Percentiles rank a stretch among this genome's conserved stretches.
Evolutionary conservation across 2,329 filamentous ascomycete genomes (phyloP).

Genomic region (Chrysosporium queenslandicum): DNA sequence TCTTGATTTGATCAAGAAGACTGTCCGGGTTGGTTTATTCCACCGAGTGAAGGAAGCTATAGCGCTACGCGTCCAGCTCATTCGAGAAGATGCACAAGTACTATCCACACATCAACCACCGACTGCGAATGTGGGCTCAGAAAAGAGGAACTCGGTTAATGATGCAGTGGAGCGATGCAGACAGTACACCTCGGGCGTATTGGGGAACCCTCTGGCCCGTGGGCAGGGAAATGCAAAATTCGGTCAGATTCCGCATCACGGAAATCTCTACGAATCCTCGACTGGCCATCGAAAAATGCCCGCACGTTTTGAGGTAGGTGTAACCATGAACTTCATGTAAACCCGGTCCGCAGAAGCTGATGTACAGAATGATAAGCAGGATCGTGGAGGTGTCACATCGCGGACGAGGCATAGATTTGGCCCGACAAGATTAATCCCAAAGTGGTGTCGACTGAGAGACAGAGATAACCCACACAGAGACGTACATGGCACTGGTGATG

Average conservation of each 20-base stretch:
- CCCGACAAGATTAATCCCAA: background rate
- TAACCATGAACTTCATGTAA: no score
- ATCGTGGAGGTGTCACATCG: background rate
- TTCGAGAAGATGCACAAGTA: background rate
- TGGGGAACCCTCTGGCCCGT: no score
- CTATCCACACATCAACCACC: background rate
- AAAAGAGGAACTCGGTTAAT: background rate
- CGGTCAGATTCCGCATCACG: no score
- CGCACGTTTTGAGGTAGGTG: no score
- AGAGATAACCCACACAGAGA: background rate
- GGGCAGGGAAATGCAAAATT: no score
- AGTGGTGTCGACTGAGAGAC: background rate
- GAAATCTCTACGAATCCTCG: no score
- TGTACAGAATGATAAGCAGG: background rate
- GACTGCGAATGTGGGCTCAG: background rate
- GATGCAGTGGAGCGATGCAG: no score
- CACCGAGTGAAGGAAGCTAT: background rate
- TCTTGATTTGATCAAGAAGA: slow-evolving; percentile 4
- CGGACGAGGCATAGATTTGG: no score
- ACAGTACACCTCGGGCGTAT: no score
- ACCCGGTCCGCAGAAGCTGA: no score
- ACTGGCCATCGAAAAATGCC: no score
- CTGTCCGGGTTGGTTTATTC: slow-evolving; percentile 2
- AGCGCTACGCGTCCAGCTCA: background rate
- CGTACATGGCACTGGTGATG: background rate